Evolutionary conservation across 2,329 filamentous ascomycete species (phyloP), one percentile per base, ranked within the genome.

Genomic region (Talaromyces sp.): DNA sequence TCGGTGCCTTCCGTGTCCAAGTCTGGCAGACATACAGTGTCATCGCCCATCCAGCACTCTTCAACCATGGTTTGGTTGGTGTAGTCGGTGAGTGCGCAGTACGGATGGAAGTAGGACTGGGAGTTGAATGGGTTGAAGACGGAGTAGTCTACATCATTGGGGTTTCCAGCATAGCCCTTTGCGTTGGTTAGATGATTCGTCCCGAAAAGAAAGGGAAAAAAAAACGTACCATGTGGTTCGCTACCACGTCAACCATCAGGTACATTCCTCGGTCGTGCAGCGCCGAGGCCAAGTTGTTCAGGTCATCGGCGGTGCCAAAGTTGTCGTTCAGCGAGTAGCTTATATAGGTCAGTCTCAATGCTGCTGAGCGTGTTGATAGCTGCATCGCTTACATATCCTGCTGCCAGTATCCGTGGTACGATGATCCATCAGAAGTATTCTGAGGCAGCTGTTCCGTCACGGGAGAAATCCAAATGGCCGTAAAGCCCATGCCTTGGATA

Each of bases 161-260:
- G 71, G n/a, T 75, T 72, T 27, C 84, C 83, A 32, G 75, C 71
- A 68, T 80, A 85, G 13, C 72, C 72, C 73, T 74, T 13, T 32
- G 25, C 30, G 19, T 25, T 62, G 8, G 15, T 52, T 57, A 8
- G n/a, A 42, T 22, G 1, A 19, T n/a, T 11, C 27, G 42, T 15
- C 6, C 27, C 30, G 25, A 53, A 19, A 53, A 4, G 13, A 51
- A 7, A 47, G 39, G 2, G 1, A 17, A 47, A 1, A 19, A 17
- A 32, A 42, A 3, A 32, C 19, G 19, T 49, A 71, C 82, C 68
- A 81, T 81, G 68, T 87, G 82, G 68, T 86, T 86, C 8, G 80
- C 78, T 2, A 86, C 84, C 1, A 86, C 74, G 63, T 87, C 84
- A 2, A 87, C 77, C 84, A 87, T 87, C 42, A 87, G 73, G 65